Base-by-base conservation (phyloP, 164 flowering plant species). In the Chimonanthus salicifolius region DNA sequence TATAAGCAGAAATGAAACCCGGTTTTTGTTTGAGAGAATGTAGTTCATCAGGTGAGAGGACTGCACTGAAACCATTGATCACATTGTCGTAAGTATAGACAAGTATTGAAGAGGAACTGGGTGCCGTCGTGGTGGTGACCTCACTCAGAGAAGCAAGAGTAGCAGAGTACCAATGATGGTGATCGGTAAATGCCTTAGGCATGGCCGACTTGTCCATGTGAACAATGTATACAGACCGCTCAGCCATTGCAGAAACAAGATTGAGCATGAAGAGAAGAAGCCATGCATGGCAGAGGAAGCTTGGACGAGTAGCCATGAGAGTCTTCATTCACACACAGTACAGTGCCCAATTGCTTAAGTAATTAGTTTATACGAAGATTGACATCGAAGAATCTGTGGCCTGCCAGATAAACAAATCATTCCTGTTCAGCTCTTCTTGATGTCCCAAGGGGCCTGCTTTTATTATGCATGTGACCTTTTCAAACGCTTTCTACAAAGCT, bases 171-270 rank as follows among this genome's bases (percentile, higher is more conserved):
- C 89, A 86, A 16, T 75, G 68, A 5, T 78, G 74, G 68, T 78
- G 87, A 69, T 46, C 77, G 13, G 84, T 3, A 68, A 84, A 86
- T 58, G 77, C 75, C 33, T 74, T 77, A 5, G 89, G 92, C 88
- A 83, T 86, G 66, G 64, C 70, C 5, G 86, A 81, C 68, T 84
- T 82, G 82, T 86, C 91, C 88, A 90, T 86, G 74, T 86, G 89
- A 65, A 90, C 80, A 10, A 88, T 81, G 58, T 87, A 87, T 1
- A 83, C 78, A 7, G 78, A 72, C 51, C 80, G 75, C 1, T 70
- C 62, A 5, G 71, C 82, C 3, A 44, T 13, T 2, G 67, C 20
- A 10, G 75, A 71, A 6, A 18, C 8, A 1, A 75, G 3, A 18
- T 48, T 6, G 20, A 80, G 15, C 49, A 49, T 7, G 15, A 54